Evolutionary conservation across 345 rosid genomes (phyloP).

Genomic region (Anacardium occidentale): DNA sequence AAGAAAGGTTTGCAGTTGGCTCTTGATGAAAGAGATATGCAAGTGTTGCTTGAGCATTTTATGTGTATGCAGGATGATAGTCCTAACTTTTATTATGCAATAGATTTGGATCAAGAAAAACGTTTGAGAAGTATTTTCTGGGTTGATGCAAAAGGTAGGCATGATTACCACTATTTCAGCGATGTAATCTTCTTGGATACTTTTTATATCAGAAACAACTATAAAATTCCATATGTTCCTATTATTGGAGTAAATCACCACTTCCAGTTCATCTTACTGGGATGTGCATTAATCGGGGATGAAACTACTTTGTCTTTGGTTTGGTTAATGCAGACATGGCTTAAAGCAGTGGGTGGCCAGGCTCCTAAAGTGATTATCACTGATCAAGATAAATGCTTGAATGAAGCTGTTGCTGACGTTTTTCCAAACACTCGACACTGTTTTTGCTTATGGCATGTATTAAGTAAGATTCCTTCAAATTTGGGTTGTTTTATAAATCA

Average conservation of each 20-base stretch:
- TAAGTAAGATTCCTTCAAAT: slow-evolving; percentile 29
- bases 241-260: slow-evolving; percentile 50
- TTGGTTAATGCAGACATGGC: slow-evolving; percentile 47
- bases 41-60: slow-evolving; percentile 35
- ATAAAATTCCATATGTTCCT: slow-evolving; percentile 36
- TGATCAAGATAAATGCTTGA: slow-evolving; percentile 32
- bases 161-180: slow-evolving; percentile 32
- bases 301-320: slow-evolving; percentile 25
- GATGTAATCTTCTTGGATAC: slow-evolving; percentile 45
- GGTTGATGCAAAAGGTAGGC: slow-evolving; percentile 40
- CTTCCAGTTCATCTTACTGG: slow-evolving; percentile 38
- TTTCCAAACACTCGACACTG: slow-evolving; percentile 38
- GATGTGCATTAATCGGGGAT: slow-evolving; percentile 44
- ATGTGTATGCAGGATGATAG: slow-evolving; percentile 37
- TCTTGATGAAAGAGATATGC: slow-evolving; percentile 32
- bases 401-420: slow-evolving; percentile 35
- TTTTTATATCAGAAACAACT: slow-evolving; percentile 32
- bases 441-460: slow-evolving; percentile 45
- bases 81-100: slow-evolving; percentile 42
- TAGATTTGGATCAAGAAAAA: slow-evolving; percentile 36
- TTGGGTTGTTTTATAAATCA: slow-evolving; percentile 22
- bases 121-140: slow-evolving; percentile 42
- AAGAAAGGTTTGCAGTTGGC: slow-evolving; percentile 38
- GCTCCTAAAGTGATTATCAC: slow-evolving; percentile 42
- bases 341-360: slow-evolving; percentile 34